phyloP scores from a whole-genome alignment of 2,329 filamentous ascomycete genomes.

The Aspergillus glaucus region DNA sequence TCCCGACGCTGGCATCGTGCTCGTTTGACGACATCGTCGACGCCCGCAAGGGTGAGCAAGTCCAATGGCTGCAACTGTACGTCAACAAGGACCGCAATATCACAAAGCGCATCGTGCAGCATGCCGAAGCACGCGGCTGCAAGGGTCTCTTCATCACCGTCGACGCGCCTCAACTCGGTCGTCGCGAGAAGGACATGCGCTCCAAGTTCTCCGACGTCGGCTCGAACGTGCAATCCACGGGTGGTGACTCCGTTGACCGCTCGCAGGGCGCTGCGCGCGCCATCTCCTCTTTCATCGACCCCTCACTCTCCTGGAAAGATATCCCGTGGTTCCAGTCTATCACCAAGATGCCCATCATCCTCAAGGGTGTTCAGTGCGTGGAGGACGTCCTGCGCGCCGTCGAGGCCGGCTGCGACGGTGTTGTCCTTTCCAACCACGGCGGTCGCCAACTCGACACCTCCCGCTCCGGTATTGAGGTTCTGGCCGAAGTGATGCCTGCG shows the following conservation, averaged over 20 bases:
- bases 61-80: constrained; percentile 96
- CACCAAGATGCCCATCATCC: constrained; percentile 88
- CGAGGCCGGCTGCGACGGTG: constrained; percentile 74
- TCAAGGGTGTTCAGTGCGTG: constrained; percentile 94
- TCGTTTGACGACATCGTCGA: constrained; percentile 97
- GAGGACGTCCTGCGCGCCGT: constrained; percentile 89
- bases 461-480: constrained; percentile 78
- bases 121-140: constrained; percentile 87
- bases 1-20: constrained; percentile 91
- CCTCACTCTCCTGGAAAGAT: constrained; percentile 85
- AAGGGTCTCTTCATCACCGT: constrained; percentile 97
- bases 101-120: constrained; percentile 81
- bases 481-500: constrained; percentile 89
- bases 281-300: constrained; percentile 96
- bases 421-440: constrained; percentile 93
- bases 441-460: constrained; percentile 91
- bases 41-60: constrained; percentile 68
- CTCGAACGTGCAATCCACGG: constrained; percentile 66
- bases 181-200: constrained; percentile 97
- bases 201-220: constrained; percentile 81
- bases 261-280: constrained; percentile 89
- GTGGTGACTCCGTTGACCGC: constrained; percentile 67
- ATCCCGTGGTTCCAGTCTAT: constrained; percentile 88
- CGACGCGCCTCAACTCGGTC: constrained; percentile 89
- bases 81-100: constrained; percentile 93